Percentiles rank a stretch among this genome's conserved stretches.
These are phyloP conservation scores for Trypanosoma vivax DNA, from an alignment of 208 protist species.

Conservation along the genomic window DNA sequence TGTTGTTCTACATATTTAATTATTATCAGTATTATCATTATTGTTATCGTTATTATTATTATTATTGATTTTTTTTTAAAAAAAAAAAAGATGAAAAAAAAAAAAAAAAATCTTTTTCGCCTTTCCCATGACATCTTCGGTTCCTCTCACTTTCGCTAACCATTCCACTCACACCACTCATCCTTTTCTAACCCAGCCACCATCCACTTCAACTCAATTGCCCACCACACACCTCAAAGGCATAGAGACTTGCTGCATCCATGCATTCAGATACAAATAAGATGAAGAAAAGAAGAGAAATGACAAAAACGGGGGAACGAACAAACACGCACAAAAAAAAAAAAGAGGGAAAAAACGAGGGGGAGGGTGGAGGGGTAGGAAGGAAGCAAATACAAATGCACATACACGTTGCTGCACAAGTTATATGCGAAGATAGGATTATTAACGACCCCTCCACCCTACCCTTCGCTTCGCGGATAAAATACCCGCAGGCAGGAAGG, in stretches of 20 bases:
- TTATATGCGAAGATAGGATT: no score
- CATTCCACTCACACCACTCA: not conserved
- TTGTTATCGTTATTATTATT: not conserved
- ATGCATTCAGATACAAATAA: not conserved
- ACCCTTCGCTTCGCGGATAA: no score
- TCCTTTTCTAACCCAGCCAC: not conserved
- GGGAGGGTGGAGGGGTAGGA: no score
- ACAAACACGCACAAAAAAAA: conserved; percentile 2
- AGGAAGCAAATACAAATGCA: not conserved
- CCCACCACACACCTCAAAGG: not conserved
- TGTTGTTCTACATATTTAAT: not conserved
- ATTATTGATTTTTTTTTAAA: conserved; percentile 4
- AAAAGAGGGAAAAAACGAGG: not conserved
- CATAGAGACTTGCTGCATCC: not conserved
- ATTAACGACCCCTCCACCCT: no score
- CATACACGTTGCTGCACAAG: no score
- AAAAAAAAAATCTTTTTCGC: not conserved
- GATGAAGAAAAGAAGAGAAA: no score
- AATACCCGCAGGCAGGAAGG: no score
- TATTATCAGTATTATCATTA: not conserved
- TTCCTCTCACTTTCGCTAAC: not conserved
- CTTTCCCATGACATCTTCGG: not conserved
- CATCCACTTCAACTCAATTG: not conserved
- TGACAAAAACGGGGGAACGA: conserved; percentile 2
- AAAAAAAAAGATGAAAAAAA: not conserved